phyloP scores from a whole-genome alignment of 78 protist species.

The Dictyostelium brefeldianum region DNA sequence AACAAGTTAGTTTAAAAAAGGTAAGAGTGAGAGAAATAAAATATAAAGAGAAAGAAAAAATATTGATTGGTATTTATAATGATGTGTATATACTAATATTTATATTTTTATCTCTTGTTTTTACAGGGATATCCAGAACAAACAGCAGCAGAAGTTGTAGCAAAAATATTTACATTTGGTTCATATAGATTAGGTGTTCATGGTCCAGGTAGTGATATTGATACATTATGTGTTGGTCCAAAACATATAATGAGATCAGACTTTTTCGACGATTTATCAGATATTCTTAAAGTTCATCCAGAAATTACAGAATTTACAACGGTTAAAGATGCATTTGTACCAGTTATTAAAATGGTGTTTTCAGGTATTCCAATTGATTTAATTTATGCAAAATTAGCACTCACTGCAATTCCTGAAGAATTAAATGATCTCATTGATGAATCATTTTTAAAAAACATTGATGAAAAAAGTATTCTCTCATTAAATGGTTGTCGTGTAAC shows the following conservation, averaged over 20 bases:
- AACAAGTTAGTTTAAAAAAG: slow-evolving; percentile 44
- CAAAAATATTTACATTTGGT: slow-evolving; percentile 95
- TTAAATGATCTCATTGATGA: slow-evolving; percentile 85
- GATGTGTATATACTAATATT: too few species aligned
- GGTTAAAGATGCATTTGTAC: slow-evolving; percentile 96
- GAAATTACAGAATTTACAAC: slow-evolving; percentile 84
- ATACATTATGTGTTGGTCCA: slow-evolving; percentile 96
- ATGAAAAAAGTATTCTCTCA: slow-evolving; percentile 71
- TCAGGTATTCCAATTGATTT: slow-evolving; percentile 95
- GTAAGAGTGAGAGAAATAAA: background rate
- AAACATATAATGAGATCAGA: slow-evolving; percentile 83
- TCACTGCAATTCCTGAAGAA: slow-evolving; percentile 82
- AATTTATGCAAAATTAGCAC: slow-evolving; percentile 89
- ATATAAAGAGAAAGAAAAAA: too few species aligned
- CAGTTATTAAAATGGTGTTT: slow-evolving; percentile 94
- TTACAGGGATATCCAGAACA: slow-evolving; percentile 59
- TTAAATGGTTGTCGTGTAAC: slow-evolving; percentile 96
- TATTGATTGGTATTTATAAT: background rate
- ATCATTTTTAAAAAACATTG: slow-evolving; percentile 81
- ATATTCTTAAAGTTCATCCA: slow-evolving; percentile 66
- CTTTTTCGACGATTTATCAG: slow-evolving; percentile 88
- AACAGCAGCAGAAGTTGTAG: slow-evolving; percentile 68
- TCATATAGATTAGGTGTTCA: slow-evolving; percentile 98
- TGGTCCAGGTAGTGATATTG: slow-evolving; percentile 96
- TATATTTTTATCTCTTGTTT: background rate